A percentile compares a stretch with the other conserved stretches of the same genome.
These are phyloP conservation scores for Helminthosporium solani DNA, from an alignment of 2,329 filamentous ascomycete species.

Conservation along the genomic window DNA sequence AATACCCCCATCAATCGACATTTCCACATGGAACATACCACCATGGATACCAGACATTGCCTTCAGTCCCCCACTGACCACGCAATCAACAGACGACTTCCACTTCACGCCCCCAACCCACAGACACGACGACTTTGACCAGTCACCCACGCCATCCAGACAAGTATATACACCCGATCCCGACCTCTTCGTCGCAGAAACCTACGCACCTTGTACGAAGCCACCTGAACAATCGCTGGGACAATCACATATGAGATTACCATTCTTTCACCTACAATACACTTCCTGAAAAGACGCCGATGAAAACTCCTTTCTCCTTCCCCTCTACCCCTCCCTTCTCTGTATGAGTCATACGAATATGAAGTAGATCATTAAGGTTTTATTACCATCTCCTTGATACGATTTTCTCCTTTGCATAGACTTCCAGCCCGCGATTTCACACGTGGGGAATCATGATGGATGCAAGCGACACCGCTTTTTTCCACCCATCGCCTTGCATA, in stretches of 20 bases:
- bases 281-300: background rate
- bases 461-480: no score
- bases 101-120: slow-evolving; percentile 15
- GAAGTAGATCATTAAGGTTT: no score
- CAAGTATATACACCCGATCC: slow-evolving; percentile 12
- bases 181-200: slow-evolving; percentile 16
- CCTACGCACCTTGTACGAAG: slow-evolving; percentile 9
- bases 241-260: slow-evolving; percentile 17
- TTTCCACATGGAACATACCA: slow-evolving; percentile 21
- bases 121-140: background rate
- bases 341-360: background rate
- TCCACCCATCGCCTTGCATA: no score
- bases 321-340: background rate
- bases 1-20: slow-evolving; percentile 12
- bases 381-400: no score
- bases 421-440: no score
- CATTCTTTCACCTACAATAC: slow-evolving; percentile 5
- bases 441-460: no score
- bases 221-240: slow-evolving; percentile 8
- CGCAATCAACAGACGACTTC: slow-evolving; percentile 11
- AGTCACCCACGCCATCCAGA: slow-evolving; percentile 13
- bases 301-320: background rate
- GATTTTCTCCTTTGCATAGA: no score
- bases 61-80: slow-evolving; percentile 7
- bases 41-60: slow-evolving; percentile 20